phyloP scores from a whole-genome alignment of 2,329 filamentous ascomycete species.

The Exophiala mesophila region DNA sequence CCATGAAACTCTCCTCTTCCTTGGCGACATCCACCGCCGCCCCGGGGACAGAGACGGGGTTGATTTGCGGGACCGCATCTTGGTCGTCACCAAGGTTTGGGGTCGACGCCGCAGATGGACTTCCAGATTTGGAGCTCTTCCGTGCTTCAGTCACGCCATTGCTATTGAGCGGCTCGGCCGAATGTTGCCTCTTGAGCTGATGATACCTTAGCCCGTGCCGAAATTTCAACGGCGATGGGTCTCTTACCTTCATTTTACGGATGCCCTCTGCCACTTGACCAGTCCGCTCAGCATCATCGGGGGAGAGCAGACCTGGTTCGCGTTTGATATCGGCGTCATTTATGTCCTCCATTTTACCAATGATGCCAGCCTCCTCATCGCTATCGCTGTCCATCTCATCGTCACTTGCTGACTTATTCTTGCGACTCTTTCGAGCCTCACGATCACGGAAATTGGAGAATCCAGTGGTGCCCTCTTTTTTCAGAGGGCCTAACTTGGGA shows the following conservation, averaged over 20 bases:
- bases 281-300: slow-evolving; percentile 57
- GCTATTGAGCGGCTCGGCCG: slow-evolving; percentile 48
- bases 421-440: slow-evolving; percentile 47
- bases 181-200: slow-evolving; percentile 63
- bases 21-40: slow-evolving; percentile 27
- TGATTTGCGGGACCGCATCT: slow-evolving; percentile 33
- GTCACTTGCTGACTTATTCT: slow-evolving; percentile 50
- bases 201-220: slow-evolving; percentile 26
- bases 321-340: slow-evolving; percentile 52
- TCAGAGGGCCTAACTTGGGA: slow-evolving; percentile 75
- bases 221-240: slow-evolving; percentile 20
- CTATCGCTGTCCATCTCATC: slow-evolving; percentile 72
- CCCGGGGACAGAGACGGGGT: slow-evolving; percentile 20
- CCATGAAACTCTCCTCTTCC: slow-evolving; percentile 31
- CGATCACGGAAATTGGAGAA: slow-evolving; percentile 83
- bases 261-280: slow-evolving; percentile 60
- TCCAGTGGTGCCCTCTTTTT: slow-evolving; percentile 79
- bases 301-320: slow-evolving; percentile 47
- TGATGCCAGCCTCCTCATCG: slow-evolving; percentile 63
- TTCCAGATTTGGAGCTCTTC: slow-evolving; percentile 40
- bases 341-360: slow-evolving; percentile 60
- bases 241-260: slow-evolving; percentile 59
- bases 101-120: slow-evolving; percentile 34
- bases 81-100: slow-evolving; percentile 33
- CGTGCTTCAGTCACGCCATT: slow-evolving; percentile 36